These are phyloP conservation scores for Psilocybe tampanensis DNA, from an alignment of 768 basidiomycete species.

Conservation along the genomic window DNA sequence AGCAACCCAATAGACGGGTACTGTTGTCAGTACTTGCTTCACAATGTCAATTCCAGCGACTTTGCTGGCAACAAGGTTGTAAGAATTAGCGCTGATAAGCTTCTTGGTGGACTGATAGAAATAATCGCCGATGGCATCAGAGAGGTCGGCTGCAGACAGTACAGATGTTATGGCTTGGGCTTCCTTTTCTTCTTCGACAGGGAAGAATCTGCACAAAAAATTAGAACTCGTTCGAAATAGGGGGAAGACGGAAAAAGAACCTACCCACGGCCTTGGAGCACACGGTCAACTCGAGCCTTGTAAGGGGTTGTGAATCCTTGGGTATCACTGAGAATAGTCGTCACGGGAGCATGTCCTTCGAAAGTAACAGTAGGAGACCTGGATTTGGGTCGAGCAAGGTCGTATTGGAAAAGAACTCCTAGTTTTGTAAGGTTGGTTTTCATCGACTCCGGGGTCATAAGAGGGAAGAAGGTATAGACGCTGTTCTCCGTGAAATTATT, in stretches of 20 bases:
- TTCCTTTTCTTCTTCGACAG: constrained; percentile 53
- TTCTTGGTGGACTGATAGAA: constrained; percentile 69
- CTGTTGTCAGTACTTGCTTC: constrained; percentile 62
- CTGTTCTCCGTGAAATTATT: constrained; percentile 69
- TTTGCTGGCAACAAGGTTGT: constrained; percentile 55
- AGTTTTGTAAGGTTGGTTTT: constrained; percentile 57
- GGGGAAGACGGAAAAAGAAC: constrained; percentile 14
- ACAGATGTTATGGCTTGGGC: constrained; percentile 48
- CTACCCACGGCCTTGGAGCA: constrained; percentile 64
- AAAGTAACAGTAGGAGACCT: constrained; percentile 32
- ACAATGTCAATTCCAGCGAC: constrained; percentile 64
- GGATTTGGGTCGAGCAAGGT: constrained; percentile 49
- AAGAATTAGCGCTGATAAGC: constrained; percentile 57
- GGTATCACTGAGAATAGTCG: constrained; percentile 49
- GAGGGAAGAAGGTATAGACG: constrained; percentile 85
- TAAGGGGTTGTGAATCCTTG: constrained; percentile 52
- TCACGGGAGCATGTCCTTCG: constrained; percentile 51
- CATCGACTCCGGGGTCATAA: constrained; percentile 80
- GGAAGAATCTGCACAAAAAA: constrained; percentile 59
- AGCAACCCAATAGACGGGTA: constrained; percentile 74
- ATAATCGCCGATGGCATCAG: constrained; percentile 55
- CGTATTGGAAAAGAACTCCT: constrained; percentile 55
- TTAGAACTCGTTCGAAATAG: too few species aligned
- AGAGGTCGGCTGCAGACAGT: constrained; percentile 48
- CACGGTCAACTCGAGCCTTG: constrained; percentile 46